Evolutionary conservation across 169 alveolate species (phyloP), one percentile per base, ranked within the genome.

Genomic region (Theileria luwenshuni): DNA sequence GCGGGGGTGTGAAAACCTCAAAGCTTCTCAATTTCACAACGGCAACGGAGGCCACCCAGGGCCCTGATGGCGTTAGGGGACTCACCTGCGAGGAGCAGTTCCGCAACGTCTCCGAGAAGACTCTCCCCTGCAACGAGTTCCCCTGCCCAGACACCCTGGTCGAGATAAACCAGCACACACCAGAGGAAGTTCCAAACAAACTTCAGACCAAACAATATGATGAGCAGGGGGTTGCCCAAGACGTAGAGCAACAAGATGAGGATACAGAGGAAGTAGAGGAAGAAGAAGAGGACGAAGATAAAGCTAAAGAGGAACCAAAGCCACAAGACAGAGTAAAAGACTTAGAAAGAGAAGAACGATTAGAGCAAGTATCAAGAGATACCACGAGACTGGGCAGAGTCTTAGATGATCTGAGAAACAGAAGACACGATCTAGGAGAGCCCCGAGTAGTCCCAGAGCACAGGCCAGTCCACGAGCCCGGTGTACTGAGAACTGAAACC

Each of bases 61-160:
- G 77, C 12, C 23, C 21, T 8, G 48, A 56, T 12, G 83, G 71
- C 3, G 21, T 41, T 10, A 69, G 10, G 30, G 89, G 89, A 17
- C 69, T 70, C 13, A 69, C 74, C 10, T 81, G 89, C 69, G 83
- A 81, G 28, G 75, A 72, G n/a, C 89, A 81, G 67, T 42, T 59
- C 51, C 35, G 25, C 35, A 54, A 67, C 28, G 28, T 51, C 10
- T 38, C 48, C 25, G 51, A 43, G 0, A 79, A 63, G 58, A 60
- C 42, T 27, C 28, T 43, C 63, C 10, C 60, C 45, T 79, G 87
- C 48, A 79, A 79, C 35, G 56, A 35, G 48, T 72, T 64, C 21
- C 79, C 71, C 3, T 79, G 87, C 69, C 28, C 65, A 13, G 62
- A 41, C 58, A 32, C 19, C 32, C 45, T 38, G 17, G 45, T 38